Conservation (phyloP, 139 green algal species). For the Chara braunii region DNA sequence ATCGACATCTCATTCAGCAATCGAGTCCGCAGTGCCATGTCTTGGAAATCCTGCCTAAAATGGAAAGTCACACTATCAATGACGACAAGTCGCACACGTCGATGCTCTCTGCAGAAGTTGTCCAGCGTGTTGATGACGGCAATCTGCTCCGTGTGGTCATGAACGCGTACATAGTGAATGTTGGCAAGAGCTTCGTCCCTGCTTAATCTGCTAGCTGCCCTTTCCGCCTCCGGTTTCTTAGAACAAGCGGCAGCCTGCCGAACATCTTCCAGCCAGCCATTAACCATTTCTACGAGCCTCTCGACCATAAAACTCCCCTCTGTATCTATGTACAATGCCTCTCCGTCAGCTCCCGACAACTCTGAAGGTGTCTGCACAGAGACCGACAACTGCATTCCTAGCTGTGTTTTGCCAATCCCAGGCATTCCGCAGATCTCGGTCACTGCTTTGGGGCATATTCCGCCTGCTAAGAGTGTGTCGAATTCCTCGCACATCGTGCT, state of each 20-base stretch:
- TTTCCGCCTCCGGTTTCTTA: not conserved
- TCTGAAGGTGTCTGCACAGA: conserved; percentile 29
- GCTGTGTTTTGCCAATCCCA: conserved; percentile 36
- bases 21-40: conserved; percentile 66
- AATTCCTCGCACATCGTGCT: conserved; percentile 8
- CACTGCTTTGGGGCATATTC: conserved; percentile 12
- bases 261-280: conserved; percentile 50
- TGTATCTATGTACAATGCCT: conserved; percentile 55
- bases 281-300: conserved; percentile 64
- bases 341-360: conserved; percentile 6
- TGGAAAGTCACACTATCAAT: conserved; percentile 83
- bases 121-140: conserved; percentile 57
- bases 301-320: conserved; percentile 85
- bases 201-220: conserved; percentile 15
- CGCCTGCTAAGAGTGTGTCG: conserved; percentile 23
- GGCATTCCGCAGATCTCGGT: conserved; percentile 37
- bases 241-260: conserved; percentile 2
- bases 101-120: conserved; percentile 49
- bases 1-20: conserved; percentile 71
- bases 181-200: conserved; percentile 51
- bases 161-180: conserved; percentile 69
- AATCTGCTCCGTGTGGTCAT: conserved; percentile 67
- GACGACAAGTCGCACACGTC: conserved; percentile 62
- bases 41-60: conserved; percentile 73
- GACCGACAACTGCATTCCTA: conserved; percentile 31